These are phyloP conservation scores for Vachellia collinsii DNA, from an alignment of 306 rosid genomes.

Conservation along the genomic window DNA sequence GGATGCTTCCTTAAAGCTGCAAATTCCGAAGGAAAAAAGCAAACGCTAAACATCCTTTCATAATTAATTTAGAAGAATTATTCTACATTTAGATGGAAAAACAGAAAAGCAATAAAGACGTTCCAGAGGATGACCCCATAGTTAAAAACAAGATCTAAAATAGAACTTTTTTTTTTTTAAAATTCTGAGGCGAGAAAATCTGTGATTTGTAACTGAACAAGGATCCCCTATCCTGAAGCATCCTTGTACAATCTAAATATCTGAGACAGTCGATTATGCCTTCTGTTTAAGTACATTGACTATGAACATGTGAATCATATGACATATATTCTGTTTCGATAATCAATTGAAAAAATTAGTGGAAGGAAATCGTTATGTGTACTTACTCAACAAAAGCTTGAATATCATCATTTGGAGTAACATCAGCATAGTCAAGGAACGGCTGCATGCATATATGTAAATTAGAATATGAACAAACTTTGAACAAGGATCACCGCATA, in stretches of 20 bases:
- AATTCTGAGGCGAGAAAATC: background rate
- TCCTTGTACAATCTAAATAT: conserved; percentile 15
- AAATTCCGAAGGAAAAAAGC: conserved; percentile 40
- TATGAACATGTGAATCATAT: conserved; percentile 24
- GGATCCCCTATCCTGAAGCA: background rate
- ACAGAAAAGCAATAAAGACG: conserved; percentile 12
- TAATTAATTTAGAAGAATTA: background rate
- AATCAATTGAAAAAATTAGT: background rate
- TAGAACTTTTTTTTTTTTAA: conserved; percentile 19
- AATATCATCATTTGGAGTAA: conserved; percentile 49
- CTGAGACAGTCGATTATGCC: conserved; percentile 10
- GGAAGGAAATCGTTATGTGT: conserved; percentile 8
- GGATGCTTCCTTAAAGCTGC: conserved; percentile 73
- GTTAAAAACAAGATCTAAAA: conserved; percentile 22
- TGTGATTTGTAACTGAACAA: conserved; percentile 2
- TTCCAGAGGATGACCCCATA: conserved; percentile 15
- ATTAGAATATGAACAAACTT: conserved; percentile 27
- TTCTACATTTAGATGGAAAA: conserved; percentile 24
- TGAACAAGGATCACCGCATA: conserved; percentile 18
- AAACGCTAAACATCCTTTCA: conserved; percentile 23
- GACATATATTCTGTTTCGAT: conserved; percentile 9
- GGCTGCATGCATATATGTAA: conserved; percentile 66
- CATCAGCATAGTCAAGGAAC: conserved; percentile 49
- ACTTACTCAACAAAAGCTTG: conserved; percentile 65
- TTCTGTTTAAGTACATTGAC: conserved; percentile 6